Evolutionary conservation across 2,329 filamentous ascomycete genomes (phyloP).

Genomic region (Grosmannia clavigera): DNA sequence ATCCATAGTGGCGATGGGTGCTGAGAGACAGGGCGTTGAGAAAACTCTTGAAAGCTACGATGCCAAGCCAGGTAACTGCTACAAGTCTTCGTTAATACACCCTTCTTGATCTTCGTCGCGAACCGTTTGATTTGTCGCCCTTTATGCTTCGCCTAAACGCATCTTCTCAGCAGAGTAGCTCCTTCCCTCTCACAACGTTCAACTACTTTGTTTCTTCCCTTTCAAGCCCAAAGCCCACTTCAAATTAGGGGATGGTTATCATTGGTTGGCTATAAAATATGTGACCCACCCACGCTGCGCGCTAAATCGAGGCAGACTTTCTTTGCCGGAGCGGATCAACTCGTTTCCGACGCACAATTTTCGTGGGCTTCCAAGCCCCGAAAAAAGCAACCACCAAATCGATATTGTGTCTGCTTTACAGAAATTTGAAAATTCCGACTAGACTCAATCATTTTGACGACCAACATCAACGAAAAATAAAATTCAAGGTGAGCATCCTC

Average conservation of each 20-base stretch:
- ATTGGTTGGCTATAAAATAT: background rate
- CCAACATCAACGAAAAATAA: constrained; percentile 13
- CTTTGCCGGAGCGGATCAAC: constrained; percentile 4
- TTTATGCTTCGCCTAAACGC: background rate
- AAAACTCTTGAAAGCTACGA: background rate
- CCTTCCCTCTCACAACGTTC: background rate
- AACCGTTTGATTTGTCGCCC: background rate
- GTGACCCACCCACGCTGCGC: background rate
- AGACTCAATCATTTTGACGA: constrained; percentile 11
- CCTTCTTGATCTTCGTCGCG: background rate
- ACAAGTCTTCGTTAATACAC: background rate
- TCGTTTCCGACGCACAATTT: constrained; percentile 11
- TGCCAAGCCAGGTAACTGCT: background rate
- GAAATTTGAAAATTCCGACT: constrained; percentile 10
- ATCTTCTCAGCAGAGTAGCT: background rate
- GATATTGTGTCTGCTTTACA: background rate
- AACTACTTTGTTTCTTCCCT: background rate
- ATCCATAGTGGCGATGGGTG: constrained; percentile 46
- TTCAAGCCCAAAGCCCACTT: background rate
- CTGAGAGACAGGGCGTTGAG: background rate
- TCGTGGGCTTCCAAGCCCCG: constrained; percentile 6
- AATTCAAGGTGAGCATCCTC: constrained; percentile 15
- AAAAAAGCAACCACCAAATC: constrained; percentile 3
- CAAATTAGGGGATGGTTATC: background rate
- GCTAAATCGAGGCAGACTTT: background rate